Conservation (phyloP, 1,139 yeast species). For the Candida sanyaensis region DNA sequence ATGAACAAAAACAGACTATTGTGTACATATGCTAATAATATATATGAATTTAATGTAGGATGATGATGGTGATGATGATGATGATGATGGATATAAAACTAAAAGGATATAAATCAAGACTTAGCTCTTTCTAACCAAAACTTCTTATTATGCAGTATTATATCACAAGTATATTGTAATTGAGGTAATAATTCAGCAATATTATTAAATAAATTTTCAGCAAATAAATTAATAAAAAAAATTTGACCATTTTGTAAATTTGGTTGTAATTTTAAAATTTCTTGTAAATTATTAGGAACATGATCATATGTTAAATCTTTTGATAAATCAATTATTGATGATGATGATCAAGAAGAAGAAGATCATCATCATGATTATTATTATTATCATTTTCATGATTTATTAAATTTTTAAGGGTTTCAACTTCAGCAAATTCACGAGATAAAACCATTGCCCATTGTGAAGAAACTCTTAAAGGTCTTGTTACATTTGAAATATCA, state of each 20-base stretch:
- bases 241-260: constrained; percentile 73
- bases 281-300: constrained; percentile 33
- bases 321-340: constrained; percentile 7
- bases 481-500: constrained; percentile 87
- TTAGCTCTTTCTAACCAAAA: constrained; percentile 35
- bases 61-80: not conserved
- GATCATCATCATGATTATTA: too few species aligned
- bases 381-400: constrained; percentile 22
- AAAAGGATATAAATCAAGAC: not conserved
- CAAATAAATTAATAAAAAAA: constrained; percentile 82
- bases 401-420: constrained; percentile 50
- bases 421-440: constrained; percentile 75
- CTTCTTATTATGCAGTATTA: constrained; percentile 44
- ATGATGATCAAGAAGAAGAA: too few species aligned
- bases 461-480: constrained; percentile 73
- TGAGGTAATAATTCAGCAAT: constrained; percentile 61
- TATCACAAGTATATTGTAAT: constrained; percentile 52
- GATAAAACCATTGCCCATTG: constrained; percentile 85
- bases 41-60: not conserved
- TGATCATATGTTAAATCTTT: constrained; percentile 28
- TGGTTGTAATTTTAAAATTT: constrained; percentile 47
- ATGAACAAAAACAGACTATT: not conserved
- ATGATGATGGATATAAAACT: not conserved
- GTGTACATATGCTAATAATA: not conserved
- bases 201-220: constrained; percentile 69